Base-by-base conservation (phyloP, 306 rosid species). In the Castanea crenata region DNA sequence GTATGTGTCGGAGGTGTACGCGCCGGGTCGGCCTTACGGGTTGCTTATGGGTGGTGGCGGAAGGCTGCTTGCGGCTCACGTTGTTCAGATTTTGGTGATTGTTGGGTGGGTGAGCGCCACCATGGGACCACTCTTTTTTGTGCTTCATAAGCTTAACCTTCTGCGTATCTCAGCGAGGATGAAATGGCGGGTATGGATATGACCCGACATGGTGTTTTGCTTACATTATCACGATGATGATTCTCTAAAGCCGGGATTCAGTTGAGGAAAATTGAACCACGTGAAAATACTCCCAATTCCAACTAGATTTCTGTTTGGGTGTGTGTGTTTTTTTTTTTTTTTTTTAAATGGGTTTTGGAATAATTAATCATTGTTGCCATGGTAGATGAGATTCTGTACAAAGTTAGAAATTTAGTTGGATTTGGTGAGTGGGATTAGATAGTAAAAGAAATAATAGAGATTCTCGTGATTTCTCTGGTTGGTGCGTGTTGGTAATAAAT, bases 161-260 rank as follows among this genome's bases (percentile, higher is more conserved):
- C 71, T 94, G 41, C 78, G 99, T 75, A 92, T 94, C 57, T 92
- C 99, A 0, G 18, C 80, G 97, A 91, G 68, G 99, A 94, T 29
- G 97, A 94, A 38, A 87, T 91, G 79, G 93, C 94, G 69, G 99
- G 99, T 34, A 92, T 94, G 99, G 99, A 94, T 83, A 11, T 92
- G 83, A 94, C 99, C 83, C 93, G 99, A 1, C 99, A 94, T 18
- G 99, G 99, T 2, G 99, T 5, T 91, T 91, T 57, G 99, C 99
- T 2, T 94, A 94, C 71, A 89, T 77, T 90, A 89, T 73, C 84
- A 81, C 8, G 91, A 83, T 1, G 93, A 85, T 11, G 92, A 85
- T 0, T 19, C 78, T 0, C 52, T 49, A 0, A 83, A 70, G 75
- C 76, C 0, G 81, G 78, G 65, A 79, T 87, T 70, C 89, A 88